Evolutionary conservation across 345 rosid species (phyloP).

Genomic region (Dovyalis caffra): DNA sequence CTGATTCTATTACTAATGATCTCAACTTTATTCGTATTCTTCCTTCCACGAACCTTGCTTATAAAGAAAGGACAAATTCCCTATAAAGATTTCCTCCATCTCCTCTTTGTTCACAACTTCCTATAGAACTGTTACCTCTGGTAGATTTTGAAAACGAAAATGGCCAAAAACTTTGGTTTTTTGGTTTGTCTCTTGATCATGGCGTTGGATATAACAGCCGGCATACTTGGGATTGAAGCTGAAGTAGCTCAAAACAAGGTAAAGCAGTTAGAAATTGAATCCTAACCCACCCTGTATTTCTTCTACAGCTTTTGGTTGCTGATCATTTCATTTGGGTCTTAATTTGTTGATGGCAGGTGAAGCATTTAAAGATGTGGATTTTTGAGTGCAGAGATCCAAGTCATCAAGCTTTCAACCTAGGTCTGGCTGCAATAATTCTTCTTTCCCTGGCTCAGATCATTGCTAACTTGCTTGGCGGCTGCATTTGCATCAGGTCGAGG

Average conservation of each 20-base stretch:
- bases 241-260: constrained; percentile 57
- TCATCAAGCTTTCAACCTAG: constrained; percentile 64
- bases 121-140: neutral
- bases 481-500: constrained; percentile 61
- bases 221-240: constrained; percentile 58
- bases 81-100: constrained; percentile 10
- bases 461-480: constrained; percentile 68
- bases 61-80: neutral
- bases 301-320: neutral
- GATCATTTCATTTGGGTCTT: neutral
- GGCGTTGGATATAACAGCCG: constrained; percentile 54
- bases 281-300: too few species aligned
- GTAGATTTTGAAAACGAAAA: neutral
- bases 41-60: constrained; percentile 16
- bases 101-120: constrained; percentile 5
- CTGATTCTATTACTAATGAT: constrained; percentile 9
- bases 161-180: constrained; percentile 37
- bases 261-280: neutral
- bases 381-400: constrained; percentile 87
- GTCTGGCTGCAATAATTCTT: constrained; percentile 66
- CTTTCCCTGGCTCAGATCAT: constrained; percentile 58
- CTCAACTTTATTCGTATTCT: constrained; percentile 40
- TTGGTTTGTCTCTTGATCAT: constrained; percentile 48
- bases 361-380: constrained; percentile 65
- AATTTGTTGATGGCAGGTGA: constrained; percentile 45